Evolutionary conservation across 805 yeast genomes (phyloP).

Genomic region (Danielia reshetovae): DNA sequence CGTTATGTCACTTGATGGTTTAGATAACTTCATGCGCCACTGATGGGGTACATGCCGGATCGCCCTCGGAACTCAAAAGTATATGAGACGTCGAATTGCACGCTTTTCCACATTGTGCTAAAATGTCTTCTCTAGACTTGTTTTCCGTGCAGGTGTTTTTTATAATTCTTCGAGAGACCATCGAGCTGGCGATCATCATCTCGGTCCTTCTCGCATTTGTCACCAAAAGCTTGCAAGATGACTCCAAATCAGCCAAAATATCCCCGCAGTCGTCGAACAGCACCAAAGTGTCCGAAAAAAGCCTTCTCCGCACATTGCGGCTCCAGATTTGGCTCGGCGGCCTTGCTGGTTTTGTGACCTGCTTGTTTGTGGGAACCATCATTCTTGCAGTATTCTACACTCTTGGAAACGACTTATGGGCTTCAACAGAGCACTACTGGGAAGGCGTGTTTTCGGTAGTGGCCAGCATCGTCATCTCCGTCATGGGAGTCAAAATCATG

Average conservation of each 20-base stretch:
- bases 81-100: no score
- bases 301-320: slow-evolving; percentile 20
- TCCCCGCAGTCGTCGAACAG: background rate
- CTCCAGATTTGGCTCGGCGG: slow-evolving; percentile 46
- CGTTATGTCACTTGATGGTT: no score
- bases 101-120: background rate
- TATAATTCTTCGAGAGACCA: slow-evolving; percentile 17
- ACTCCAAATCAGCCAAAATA: background rate
- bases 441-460: slow-evolving; percentile 43
- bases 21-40: no score
- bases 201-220: slow-evolving; percentile 19
- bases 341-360: slow-evolving; percentile 33
- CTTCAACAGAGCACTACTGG: slow-evolving; percentile 46
- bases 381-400: slow-evolving; percentile 37
- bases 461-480: slow-evolving; percentile 42
- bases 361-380: slow-evolving; percentile 37
- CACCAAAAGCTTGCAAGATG: slow-evolving; percentile 6
- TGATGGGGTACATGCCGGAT: no score
- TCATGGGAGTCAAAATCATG: slow-evolving; percentile 44
- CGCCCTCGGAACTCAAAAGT: no score
- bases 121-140: slow-evolving; percentile 13
- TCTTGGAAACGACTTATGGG: slow-evolving; percentile 44
- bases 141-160: slow-evolving; percentile 19
- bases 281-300: slow-evolving; percentile 3
- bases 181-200: slow-evolving; percentile 19